Evolutionary conservation across 2,329 filamentous ascomycete species (phyloP), one percentile per base, ranked within the genome.

Genomic region (Aspergillus ruber): DNA sequence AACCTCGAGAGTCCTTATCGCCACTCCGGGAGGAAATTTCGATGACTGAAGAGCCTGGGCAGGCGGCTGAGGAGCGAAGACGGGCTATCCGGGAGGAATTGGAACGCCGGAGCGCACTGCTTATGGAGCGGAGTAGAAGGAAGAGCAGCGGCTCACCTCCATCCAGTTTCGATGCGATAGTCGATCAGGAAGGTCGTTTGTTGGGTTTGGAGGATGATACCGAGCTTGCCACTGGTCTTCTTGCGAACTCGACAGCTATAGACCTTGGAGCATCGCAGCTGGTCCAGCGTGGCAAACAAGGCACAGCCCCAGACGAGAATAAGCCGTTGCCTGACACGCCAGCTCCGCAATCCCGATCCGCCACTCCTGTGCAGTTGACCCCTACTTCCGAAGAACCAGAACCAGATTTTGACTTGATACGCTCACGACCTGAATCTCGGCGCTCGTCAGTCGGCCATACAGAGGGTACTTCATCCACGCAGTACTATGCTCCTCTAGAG

Each of bases 81-180:
- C 67, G 66, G 9, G 64, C 65, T 46, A 70, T 68, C 41, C 66
- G 71, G 29, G 70, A 72, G 43, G 74, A 76, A 12, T 70, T 77
- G 18, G 56, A 68, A 53, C 70, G 67, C 44, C 68, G 72, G 48
- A 65, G 69, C 13, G 52, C 66, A 27, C 47, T 72, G 3, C 56
- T 75, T 20, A 69, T 71, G 49, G 67, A 66, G 42, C 63, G 62
- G 38, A 56, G 63, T 21, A 67, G 57, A 53, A 57, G 56, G 51
- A 52, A 55, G 42, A 54, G 50, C 45, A 18, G 18, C 17, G 17
- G 36, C 5, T 40, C 50, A 46, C 51, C 54, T 42, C 53, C 58
- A 41, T 46, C 56, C 39, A 65, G 66, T 47, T 76, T 76, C 51
- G 72, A 76, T 54, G 56, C 64, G 13, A 56, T 76, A 12, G 74